Evolutionary conservation across 768 basidiomycete genomes (phyloP).

Genomic region (Psilocybe subaeruginosa): DNA sequence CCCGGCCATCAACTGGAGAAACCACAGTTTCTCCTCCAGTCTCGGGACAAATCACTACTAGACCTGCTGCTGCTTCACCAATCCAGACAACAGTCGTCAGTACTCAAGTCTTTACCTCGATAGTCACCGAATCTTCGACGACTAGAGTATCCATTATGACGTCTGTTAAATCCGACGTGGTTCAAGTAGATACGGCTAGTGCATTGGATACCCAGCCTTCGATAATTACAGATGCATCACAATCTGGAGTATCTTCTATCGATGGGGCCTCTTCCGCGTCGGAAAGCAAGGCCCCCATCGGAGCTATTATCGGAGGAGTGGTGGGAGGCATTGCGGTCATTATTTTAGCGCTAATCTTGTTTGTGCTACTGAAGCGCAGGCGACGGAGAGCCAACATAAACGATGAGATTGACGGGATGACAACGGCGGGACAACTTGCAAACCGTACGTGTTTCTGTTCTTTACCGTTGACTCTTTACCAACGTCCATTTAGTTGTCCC

Average conservation of each 20-base stretch:
- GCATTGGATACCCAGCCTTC: no score
- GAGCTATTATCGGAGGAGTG: conserved; percentile 1
- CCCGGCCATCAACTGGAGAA: background rate
- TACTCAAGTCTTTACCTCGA: background rate
- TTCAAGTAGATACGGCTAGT: background rate
- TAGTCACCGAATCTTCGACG: background rate
- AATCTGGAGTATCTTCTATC: background rate
- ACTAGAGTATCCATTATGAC: background rate
- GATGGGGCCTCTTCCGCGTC: background rate
- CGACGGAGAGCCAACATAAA: background rate
- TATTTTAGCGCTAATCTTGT: background rate
- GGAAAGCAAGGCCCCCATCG: background rate
- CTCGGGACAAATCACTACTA: background rate
- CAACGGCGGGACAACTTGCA: background rate
- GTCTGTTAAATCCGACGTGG: background rate
- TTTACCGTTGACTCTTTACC: background rate
- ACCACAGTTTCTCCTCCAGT: background rate
- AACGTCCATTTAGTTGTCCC: background rate
- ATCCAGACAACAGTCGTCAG: background rate
- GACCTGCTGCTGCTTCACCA: background rate
- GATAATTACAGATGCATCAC: no score
- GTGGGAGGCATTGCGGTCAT: background rate
- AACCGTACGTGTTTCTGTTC: background rate
- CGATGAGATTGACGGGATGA: background rate
- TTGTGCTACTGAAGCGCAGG: background rate